A percentile compares a stretch with the other conserved stretches of the same genome.
These are phyloP conservation scores for Silene latifolia DNA, from an alignment of 148 eudicot genomes.

Conservation along the genomic window DNA sequence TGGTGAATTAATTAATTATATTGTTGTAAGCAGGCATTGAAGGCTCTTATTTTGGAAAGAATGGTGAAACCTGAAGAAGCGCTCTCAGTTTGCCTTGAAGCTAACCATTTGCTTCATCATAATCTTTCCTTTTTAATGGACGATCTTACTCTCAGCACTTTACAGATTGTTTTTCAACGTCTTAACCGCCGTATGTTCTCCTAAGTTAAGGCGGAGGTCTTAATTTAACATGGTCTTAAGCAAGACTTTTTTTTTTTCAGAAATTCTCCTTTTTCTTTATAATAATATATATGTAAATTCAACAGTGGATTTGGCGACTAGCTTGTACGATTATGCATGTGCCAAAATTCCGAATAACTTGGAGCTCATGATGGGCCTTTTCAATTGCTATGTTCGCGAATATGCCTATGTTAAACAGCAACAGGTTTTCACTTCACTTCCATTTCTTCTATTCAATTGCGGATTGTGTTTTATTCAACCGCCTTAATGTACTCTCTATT, in stretches of 20 bases:
- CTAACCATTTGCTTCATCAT: constrained; percentile 55
- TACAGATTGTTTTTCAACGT: constrained; percentile 91
- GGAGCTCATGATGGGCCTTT: constrained; percentile 94
- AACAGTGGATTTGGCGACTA: constrained; percentile 91
- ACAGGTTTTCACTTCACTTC: constrained; percentile 52
- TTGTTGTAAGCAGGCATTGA: constrained; percentile 43
- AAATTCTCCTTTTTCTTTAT: too few relatives aligned
- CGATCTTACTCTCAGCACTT: constrained; percentile 75
- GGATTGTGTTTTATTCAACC: too few relatives aligned
- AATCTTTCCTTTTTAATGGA: constrained; percentile 58
- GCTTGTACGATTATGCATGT: constrained; percentile 87
- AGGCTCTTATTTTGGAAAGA: constrained; percentile 77
- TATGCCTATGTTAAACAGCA: constrained; percentile 96
- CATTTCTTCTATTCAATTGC: too few relatives aligned
- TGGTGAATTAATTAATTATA: too few relatives aligned
- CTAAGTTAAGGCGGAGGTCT: too few relatives aligned
- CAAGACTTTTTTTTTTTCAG: too few relatives aligned
- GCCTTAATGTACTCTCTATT: constrained; percentile 3
- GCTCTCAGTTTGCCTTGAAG: constrained; percentile 61
- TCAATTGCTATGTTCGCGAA: constrained; percentile 90
- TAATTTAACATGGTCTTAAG: too few relatives aligned
- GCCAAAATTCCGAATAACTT: constrained; percentile 63
- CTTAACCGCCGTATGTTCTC: constrained; percentile 72
- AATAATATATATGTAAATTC: too few relatives aligned
- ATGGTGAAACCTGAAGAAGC: constrained; percentile 84